These are phyloP conservation scores for Nepenthes alata DNA, from an alignment of 179 eudicot species.

Conservation along the genomic window DNA sequence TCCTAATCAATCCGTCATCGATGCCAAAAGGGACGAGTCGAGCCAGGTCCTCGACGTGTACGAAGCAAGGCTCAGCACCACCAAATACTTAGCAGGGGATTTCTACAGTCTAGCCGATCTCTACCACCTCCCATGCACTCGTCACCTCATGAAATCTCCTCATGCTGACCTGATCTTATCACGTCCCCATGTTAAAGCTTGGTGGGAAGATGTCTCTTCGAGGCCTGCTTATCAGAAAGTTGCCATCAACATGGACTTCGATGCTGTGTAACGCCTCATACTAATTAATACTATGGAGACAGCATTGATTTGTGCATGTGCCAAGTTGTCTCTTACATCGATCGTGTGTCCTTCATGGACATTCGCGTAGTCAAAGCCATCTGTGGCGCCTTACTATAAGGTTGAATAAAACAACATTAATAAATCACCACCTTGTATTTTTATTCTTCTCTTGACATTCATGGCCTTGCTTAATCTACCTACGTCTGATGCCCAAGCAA, in stretches of 20 bases:
- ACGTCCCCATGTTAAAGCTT: conserved; percentile 29
- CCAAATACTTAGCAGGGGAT: conserved; percentile 34
- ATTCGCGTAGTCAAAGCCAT: too few relatives aligned
- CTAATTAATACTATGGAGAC: too few relatives aligned
- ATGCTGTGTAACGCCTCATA: not conserved
- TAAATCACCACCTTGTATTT: too few relatives aligned
- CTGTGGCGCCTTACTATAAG: too few relatives aligned
- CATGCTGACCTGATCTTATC: conserved; percentile 21
- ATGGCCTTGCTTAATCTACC: too few relatives aligned
- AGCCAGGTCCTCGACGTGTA: conserved; percentile 22
- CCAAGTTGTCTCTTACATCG: too few relatives aligned
- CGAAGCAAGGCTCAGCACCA: conserved; percentile 13
- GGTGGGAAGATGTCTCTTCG: conserved; percentile 41
- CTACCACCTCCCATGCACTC: conserved; percentile 25
- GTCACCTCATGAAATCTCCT: conserved; percentile 24
- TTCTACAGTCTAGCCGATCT: conserved; percentile 24
- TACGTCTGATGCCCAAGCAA: too few relatives aligned
- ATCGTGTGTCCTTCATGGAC: too few relatives aligned
- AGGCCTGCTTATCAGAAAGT: conserved; percentile 20
- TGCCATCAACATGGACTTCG: conserved; percentile 7
- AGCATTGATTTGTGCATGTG: too few relatives aligned
- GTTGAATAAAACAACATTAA: too few relatives aligned
- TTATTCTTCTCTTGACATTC: too few relatives aligned
- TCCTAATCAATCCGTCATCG: conserved; percentile 16
- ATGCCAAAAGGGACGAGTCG: conserved; percentile 13